Conservation (phyloP, 495 filamentous ascomycete species). For the Talaromyces adpressus region DNA sequence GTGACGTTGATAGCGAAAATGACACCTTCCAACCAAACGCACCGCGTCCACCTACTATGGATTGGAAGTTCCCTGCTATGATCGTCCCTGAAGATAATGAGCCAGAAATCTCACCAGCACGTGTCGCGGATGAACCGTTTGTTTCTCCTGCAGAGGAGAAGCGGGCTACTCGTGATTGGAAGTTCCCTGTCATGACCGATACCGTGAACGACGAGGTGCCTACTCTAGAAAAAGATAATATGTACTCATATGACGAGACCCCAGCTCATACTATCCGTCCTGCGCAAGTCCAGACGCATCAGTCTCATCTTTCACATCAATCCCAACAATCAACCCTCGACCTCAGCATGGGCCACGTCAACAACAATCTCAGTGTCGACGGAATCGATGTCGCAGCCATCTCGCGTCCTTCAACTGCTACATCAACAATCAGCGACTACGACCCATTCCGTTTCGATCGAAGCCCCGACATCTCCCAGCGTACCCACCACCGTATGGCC, state of each 20-base stretch:
- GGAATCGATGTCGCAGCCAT: slow-evolving; percentile 11
- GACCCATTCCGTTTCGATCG: slow-evolving; percentile 42
- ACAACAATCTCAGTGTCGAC: background rate
- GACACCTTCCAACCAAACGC: slow-evolving; percentile 30
- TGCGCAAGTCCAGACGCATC: slow-evolving; percentile 13
- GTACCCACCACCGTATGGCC: background rate
- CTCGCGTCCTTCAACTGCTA: slow-evolving; percentile 36
- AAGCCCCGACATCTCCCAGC: slow-evolving; percentile 11
- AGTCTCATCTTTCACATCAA: slow-evolving; percentile 13
- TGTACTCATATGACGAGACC: slow-evolving; percentile 14
- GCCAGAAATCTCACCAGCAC: slow-evolving; percentile 12
- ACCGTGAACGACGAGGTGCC: slow-evolving; percentile 10
- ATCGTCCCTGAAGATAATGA: slow-evolving; percentile 19
- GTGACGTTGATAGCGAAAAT: slow-evolving; percentile 18
- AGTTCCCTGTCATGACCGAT: slow-evolving; percentile 37
- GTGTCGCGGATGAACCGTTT: slow-evolving; percentile 5
- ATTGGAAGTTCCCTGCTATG: slow-evolving; percentile 42
- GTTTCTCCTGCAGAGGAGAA: slow-evolving; percentile 22
- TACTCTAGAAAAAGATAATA: slow-evolving; percentile 3
- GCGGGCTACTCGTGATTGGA: slow-evolving; percentile 38
- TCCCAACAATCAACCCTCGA: slow-evolving; percentile 13
- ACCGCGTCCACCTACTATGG: slow-evolving; percentile 42
- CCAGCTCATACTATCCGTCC: slow-evolving; percentile 33
- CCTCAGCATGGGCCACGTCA: background rate
- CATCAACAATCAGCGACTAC: slow-evolving; percentile 34